Evolutionary conservation across 345 rosid species (phyloP), one percentile per base, ranked within the genome.

Genomic region (Aquilaria sinensis): DNA sequence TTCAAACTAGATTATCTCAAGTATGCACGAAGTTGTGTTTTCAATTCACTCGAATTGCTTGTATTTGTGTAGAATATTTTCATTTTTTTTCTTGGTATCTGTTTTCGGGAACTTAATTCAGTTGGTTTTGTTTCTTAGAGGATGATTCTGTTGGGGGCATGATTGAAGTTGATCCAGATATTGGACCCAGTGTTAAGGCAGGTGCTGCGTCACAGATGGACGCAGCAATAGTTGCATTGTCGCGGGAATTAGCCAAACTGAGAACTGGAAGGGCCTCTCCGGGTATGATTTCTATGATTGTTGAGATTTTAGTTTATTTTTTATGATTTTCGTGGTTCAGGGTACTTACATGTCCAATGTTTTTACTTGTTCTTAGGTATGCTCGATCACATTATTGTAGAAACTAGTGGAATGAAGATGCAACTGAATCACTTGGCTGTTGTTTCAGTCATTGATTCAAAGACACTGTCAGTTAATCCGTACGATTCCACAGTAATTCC

Each of bases 361-460:
- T 51, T 3, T 31, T 60, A n/a, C 70, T 16, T 61, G 62, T 69
- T 70, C 64, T 29, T 80, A 89, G 97, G 98, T 71, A 90, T 93
- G 81, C 95, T 90, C 65, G 99, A 94, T 73, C 99, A 94, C 72
- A 88, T 88, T 49, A 78, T 90, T 56, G 91, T 94, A 56, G 99
- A 94, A 78, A 76, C 80, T 0, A 71, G 85, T 15, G 91, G 93
- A 9, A 75, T 83, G 12, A 94, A 90, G 81, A 75, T 88, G 88
- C 85, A 96, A 8, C 77, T 94, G 60, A 83, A 64, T 80, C 96
- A 88, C 73, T 47, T 88, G 58, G 99, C 97, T 71, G 81, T 85
- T 59, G 97, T 94, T 70, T 85, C 96, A 7, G 95, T 90, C n/a
- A 8, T 94, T 3, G 99, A 94, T 78, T 70, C 89, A 0, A 90